These are phyloP conservation scores for Beauveria rudraprayagi DNA, from an alignment of 2,329 filamentous ascomycete species.

Conservation along the genomic window DNA sequence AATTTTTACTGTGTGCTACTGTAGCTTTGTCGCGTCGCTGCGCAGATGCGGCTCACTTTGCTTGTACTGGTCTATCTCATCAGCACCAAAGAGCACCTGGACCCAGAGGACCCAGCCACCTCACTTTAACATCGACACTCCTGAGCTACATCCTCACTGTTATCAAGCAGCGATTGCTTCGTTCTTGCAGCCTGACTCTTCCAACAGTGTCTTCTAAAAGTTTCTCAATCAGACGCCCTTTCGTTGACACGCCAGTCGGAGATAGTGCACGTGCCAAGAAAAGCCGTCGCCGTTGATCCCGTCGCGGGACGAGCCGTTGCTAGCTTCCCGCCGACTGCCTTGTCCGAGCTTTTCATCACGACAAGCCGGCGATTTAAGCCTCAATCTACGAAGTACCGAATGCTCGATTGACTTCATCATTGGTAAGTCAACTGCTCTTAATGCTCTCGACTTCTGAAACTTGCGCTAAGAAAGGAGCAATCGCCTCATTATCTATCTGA, in stretches of 20 bases:
- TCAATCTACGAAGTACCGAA: neutral
- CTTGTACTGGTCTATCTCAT: slow-evolving; percentile 7
- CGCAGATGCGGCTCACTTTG: neutral
- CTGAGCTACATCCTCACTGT: neutral
- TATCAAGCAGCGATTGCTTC: neutral
- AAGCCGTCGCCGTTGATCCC: neutral
- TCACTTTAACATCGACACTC: slow-evolving; percentile 7
- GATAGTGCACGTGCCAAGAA: neutral
- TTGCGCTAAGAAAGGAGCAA: neutral
- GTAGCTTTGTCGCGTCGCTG: neutral
- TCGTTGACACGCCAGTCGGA: neutral
- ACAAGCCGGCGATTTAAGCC: neutral
- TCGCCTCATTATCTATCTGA: neutral
- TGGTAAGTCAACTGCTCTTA: neutral
- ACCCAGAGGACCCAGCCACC: slow-evolving; percentile 11
- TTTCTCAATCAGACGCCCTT: neutral
- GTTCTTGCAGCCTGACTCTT: neutral
- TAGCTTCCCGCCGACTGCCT: neutral
- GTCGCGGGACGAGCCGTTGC: slow-evolving; percentile 10
- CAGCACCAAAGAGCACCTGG: slow-evolving; percentile 5
- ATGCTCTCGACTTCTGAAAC: neutral
- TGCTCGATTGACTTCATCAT: too few species aligned
- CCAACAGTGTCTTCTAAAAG: neutral
- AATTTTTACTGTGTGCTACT: neutral
- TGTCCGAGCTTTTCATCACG: neutral